Evolutionary conservation across 2,329 filamentous ascomycete species (phyloP).

Genomic region (Magnaporthiopsis rhizophila): DNA sequence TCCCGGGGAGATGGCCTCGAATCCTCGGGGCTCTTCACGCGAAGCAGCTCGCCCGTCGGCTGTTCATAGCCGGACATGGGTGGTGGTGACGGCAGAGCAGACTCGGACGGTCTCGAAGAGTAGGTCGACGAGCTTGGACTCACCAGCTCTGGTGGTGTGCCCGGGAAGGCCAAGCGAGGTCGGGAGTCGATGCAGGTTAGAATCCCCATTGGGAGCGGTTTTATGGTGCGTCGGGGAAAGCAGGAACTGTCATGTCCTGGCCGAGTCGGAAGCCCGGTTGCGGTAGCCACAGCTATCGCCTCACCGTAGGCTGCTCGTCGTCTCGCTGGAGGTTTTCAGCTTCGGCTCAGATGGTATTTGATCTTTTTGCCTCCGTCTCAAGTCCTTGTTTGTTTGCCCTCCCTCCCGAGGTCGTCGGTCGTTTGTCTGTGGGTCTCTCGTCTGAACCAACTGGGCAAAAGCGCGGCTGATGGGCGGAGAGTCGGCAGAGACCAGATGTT

Average conservation of each 20-base stretch:
- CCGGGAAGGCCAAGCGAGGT: constrained; percentile 40
- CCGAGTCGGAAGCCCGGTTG: not conserved
- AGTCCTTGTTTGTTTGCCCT: not conserved
- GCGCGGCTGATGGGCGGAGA: not conserved
- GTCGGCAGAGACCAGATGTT: not conserved
- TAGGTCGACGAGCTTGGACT: constrained; percentile 42
- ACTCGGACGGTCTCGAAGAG: constrained; percentile 27
- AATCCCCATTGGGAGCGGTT: constrained; percentile 46
- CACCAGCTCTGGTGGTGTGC: constrained; percentile 46
- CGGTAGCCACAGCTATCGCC: not conserved
- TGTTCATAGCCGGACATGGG: constrained; percentile 53
- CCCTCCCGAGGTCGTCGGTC: not conserved
- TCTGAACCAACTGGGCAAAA: not conserved
- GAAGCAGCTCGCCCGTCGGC: constrained; percentile 33
- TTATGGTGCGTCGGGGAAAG: constrained; percentile 3
- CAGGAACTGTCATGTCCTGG: not conserved
- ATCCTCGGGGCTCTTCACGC: constrained; percentile 30
- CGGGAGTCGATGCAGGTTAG: constrained; percentile 41
- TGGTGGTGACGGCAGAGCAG: constrained; percentile 26
- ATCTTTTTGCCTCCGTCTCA: not conserved
- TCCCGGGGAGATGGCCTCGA: constrained; percentile 24
- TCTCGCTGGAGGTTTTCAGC: not conserved
- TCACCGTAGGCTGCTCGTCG: not conserved
- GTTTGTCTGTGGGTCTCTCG: not conserved
- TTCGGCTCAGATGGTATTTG: not conserved